Evolutionary conservation across 1,139 yeast genomes (phyloP), one percentile per base, ranked within the genome.

Genomic region (Kodamaea anthophila): DNA sequence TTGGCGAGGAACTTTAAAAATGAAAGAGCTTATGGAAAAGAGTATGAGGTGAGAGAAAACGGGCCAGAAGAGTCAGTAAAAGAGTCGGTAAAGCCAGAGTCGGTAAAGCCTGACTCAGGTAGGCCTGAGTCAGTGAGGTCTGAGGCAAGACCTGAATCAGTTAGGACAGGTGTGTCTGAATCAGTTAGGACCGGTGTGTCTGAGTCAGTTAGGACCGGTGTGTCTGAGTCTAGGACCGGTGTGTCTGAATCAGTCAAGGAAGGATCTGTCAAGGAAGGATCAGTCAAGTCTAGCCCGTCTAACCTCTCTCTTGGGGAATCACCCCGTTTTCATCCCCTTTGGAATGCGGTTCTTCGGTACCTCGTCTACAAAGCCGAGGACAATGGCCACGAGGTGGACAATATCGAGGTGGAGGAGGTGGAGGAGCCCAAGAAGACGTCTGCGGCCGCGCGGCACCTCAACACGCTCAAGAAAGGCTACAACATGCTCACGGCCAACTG

Each of bases 281-380:
- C 26, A 5, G 13, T 15, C 12, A 12, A 11, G 11, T 20, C 20
- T n/a, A 21, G 16, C 10, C 13, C 10, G 14, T 13, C 10, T 5
- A 16, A 15, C 8, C 9, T 10, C 9, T 13, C 20, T 24, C 18
- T 16, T 1, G 41, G 36, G 2, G 36, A 32, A 42, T 45, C 46
- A 23, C 46, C 55, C 4, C 41, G 51, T n/a, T 61, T 59, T 38
- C 53, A 50, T 32, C 68, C 68, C 2, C 37, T 51, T 5, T 63
- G 70, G 69, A 59, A 55, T 35, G 58, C 57, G 34, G 29, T 61
- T 7, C 48, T 63, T 18, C 57, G 66, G 9, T 60, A 65, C 65
- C 36, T 63, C 4, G 58, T 52, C 1, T 61, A 60, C 33, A 51
- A 57, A 8, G 26, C 39, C 9, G 35, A 21, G 8, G 35, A 22